These are phyloP conservation scores for Pontederia crassipes DNA, from an alignment of 176 grass and related monocot genomes.

Conservation along the genomic window DNA sequence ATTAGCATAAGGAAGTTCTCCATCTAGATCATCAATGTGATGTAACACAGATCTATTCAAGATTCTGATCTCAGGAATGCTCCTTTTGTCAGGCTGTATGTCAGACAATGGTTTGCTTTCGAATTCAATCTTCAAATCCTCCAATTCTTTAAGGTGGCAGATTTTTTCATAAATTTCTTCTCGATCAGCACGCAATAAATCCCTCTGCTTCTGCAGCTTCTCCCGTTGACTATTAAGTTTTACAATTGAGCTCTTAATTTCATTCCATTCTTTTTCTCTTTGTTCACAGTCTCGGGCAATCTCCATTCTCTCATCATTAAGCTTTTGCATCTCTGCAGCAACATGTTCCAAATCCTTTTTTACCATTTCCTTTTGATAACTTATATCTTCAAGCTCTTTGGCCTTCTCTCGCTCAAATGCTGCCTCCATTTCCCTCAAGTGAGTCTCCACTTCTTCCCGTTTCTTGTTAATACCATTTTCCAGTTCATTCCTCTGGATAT, in stretches of 20 bases:
- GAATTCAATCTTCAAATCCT: conserved; percentile 49
- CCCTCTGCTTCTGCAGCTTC: conserved; percentile 93
- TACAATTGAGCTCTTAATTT: conserved; percentile 61
- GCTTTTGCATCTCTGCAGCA: conserved; percentile 58
- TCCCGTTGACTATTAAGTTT: conserved; percentile 58
- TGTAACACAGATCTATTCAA: not conserved
- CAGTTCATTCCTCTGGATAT: conserved; percentile 63
- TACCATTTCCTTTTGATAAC: conserved; percentile 60
- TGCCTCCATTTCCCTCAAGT: conserved; percentile 58
- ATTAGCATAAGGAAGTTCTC: not conserved
- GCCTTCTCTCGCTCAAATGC: conserved; percentile 58
- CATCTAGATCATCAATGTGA: not conserved
- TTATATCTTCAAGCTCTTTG: conserved; percentile 55
- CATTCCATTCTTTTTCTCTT: conserved; percentile 63
- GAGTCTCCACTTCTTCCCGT: conserved; percentile 55
- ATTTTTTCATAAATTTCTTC: conserved; percentile 70
- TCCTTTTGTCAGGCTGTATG: conserved; percentile 23
- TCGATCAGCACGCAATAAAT: conserved; percentile 60
- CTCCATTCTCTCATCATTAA: conserved; percentile 74
- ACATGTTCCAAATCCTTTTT: conserved; percentile 49
- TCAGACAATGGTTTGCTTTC: conserved; percentile 60
- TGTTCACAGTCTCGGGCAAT: conserved; percentile 49
- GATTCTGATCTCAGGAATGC: conserved; percentile 11
- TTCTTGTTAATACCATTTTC: conserved; percentile 57
- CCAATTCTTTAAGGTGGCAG: conserved; percentile 58